phyloP scores from a whole-genome alignment of 176 grass and related monocot genomes.

The Rhynchospora breviuscula region DNA sequence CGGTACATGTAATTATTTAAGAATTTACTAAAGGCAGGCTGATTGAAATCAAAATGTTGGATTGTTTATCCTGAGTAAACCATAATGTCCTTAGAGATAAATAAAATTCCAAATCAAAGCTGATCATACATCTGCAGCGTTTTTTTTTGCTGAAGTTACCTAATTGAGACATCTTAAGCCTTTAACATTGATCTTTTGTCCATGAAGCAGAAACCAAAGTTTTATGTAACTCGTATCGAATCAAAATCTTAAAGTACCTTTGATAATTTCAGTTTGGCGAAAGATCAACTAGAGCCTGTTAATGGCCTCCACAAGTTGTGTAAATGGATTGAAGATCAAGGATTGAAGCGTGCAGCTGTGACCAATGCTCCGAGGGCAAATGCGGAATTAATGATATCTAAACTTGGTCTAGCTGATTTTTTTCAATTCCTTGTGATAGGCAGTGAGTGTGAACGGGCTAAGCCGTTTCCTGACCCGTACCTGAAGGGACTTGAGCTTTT shows the following conservation, averaged over 20 bases:
- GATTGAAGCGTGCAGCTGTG: conserved; percentile 63
- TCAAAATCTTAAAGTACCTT: conserved; percentile 9
- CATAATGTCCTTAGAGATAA: background rate
- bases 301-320: conserved; percentile 55
- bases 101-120: background rate
- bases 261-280: conserved; percentile 35
- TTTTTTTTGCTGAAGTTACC: background rate
- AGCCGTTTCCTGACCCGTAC: conserved; percentile 72
- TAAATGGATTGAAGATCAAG: conserved; percentile 41
- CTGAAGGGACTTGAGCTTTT: conserved; percentile 62
- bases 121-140: background rate
- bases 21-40: background rate
- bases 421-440: conserved; percentile 66
- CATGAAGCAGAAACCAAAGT: background rate
- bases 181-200: background rate
- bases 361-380: conserved; percentile 65
- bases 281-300: conserved; percentile 40
- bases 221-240: background rate
- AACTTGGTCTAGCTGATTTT: conserved; percentile 54
- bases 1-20: background rate
- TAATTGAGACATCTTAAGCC: background rate
- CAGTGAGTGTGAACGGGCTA: conserved; percentile 57
- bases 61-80: background rate
- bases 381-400: conserved; percentile 58
- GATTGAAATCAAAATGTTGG: background rate